A percentile compares a stretch with the other conserved stretches of the same genome.
Evolutionary conservation across 768 basidiomycete genomes (phyloP).

Genomic region (Tricholoma matsutake): DNA sequence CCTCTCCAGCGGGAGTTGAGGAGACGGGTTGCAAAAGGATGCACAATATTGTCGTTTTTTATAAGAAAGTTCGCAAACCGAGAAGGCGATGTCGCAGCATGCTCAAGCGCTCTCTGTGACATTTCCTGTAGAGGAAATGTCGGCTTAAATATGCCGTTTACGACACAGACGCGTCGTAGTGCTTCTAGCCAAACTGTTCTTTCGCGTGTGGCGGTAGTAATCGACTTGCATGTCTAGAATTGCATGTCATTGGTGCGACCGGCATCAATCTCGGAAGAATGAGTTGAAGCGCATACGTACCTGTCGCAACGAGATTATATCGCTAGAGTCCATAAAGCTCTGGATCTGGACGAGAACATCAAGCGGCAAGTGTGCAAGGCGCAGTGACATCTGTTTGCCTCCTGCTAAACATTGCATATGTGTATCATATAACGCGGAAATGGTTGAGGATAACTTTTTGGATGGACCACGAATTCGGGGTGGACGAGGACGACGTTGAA

Average conservation of each 20-base stretch:
- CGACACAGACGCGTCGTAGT: constrained; percentile 11
- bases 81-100: constrained; percentile 11
- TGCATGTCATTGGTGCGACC: neutral
- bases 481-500: too few relatives aligned
- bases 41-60: neutral
- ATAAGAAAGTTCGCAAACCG: constrained; percentile 8
- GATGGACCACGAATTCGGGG: too few relatives aligned
- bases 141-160: constrained; percentile 14
- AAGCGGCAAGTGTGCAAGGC: neutral
- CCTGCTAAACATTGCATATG: too few relatives aligned
- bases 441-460: too few relatives aligned
- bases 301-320: constrained; percentile 4
- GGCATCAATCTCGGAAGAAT: neutral
- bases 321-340: neutral
- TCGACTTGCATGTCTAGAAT: constrained; percentile 11
- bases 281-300: neutral
- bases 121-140: constrained; percentile 17
- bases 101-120: constrained; percentile 12
- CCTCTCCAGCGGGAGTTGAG: neutral
- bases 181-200: constrained; percentile 19
- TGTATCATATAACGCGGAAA: too few relatives aligned
- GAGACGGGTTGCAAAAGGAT: neutral
- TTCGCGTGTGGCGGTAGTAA: constrained; percentile 8
- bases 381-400: neutral
- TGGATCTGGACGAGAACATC: constrained; percentile 2